Base-by-base conservation (phyloP, 73 alveolate genomes). In the Paramecium biaurelia region DNA sequence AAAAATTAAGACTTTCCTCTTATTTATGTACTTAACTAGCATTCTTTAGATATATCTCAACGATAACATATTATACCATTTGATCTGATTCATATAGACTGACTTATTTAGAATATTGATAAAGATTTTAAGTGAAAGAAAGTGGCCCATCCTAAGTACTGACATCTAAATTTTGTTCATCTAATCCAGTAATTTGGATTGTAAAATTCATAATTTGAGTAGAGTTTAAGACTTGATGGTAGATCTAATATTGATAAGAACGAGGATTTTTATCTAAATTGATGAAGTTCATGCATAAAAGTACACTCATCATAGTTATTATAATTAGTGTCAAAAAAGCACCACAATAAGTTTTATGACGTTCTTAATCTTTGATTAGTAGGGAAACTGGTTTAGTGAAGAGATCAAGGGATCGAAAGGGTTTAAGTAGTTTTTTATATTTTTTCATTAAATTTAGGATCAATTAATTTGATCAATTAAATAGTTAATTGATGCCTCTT, bases 301-400 rank as follows among this genome's bases (percentile, higher is more conserved):
- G 45, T 21, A 63, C 84, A 26, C 41, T 30, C 45, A 63, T 63
- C 84, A 63, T 30, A 11, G 84, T 23, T 26, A 63, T 32, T 23
- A 63, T 21, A 43, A 42, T n/a, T 12, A 79, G 3, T 0, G 90
- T 79, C 6, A 79, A 35, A 9, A 45, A 26, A 6, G 90, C 90
- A 15, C 90, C 90, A 47, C 21, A 79, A 47, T 30, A 24, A 23
- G 90, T 79, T 79, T 79, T 79, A 24, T 79, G 90, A 11, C 90
- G 43, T 28, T 79, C 90, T 43, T 42, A 6, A 15, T 23, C 56
- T 45, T 79, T 79, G 45, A 79, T 79, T 34, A 79, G 32, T 38
- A 79, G 72, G 7, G 47, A 45, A 42, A 79, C 90, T 7, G 90
- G 90, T 24, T 45, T 79, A 5, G 12, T 41, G 34, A 79, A 79